Percentiles rank a stretch among this genome's conserved stretches.
Conservation (phyloP, 768 basidiomycete genomes). For the Serendipita sp. region DNA sequence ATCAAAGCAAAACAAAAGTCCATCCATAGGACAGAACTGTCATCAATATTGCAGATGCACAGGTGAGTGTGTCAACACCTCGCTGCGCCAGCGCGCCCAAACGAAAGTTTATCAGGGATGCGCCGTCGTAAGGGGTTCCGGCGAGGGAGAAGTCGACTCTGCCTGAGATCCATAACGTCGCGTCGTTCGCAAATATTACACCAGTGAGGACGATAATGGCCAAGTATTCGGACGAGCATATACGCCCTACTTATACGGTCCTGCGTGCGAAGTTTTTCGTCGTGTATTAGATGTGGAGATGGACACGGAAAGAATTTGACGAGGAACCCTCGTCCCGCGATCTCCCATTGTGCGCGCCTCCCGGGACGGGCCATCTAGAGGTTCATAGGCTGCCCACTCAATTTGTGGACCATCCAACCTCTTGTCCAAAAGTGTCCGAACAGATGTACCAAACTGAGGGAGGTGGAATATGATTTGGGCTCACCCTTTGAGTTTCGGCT, state of each 20-base stretch:
- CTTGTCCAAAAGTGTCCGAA: background rate
- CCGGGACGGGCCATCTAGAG: background rate
- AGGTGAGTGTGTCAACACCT: background rate
- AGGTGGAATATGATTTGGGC: background rate
- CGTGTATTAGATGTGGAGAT: too few relatives aligned
- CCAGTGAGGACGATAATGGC: background rate
- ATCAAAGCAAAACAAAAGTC: background rate
- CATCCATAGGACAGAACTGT: too few relatives aligned
- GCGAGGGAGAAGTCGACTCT: background rate
- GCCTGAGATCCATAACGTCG: background rate
- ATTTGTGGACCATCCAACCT: background rate
- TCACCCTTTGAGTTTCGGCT: background rate
- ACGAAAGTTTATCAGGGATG: background rate
- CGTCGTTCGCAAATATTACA: background rate
- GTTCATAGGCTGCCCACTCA: background rate
- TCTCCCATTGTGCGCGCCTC: background rate
- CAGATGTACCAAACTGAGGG: background rate
- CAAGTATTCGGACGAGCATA: background rate
- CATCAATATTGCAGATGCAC: too few relatives aligned
- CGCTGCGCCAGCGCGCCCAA: conserved; percentile 4
- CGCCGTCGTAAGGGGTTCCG: background rate
- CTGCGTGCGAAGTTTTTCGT: too few relatives aligned
- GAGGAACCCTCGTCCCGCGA: background rate
- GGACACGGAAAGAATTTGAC: too few relatives aligned
- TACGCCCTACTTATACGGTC: too few relatives aligned